Conservation (phyloP, 306 rosid genomes). For the Sindora glabra region DNA sequence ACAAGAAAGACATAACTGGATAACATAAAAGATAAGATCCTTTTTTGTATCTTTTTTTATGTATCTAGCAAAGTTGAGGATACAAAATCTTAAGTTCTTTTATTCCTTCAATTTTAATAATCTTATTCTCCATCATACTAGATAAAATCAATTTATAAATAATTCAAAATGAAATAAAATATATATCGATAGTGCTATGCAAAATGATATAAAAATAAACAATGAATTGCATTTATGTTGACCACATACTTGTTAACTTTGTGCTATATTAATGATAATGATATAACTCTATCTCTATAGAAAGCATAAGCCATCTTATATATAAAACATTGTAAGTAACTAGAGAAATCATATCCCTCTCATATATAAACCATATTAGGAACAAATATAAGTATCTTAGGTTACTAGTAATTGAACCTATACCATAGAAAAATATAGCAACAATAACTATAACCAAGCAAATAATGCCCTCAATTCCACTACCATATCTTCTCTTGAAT, state of each 20-base stretch:
- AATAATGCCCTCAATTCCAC: conserved; percentile 83
- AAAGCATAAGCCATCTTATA: conserved; percentile 88
- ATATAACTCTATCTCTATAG: conserved; percentile 98
- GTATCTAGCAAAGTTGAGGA: too few relatives aligned
- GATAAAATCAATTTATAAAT: background rate
- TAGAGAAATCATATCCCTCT: background rate
- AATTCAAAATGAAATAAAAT: background rate
- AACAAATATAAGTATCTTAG: conserved; percentile 48
- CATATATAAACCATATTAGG: background rate
- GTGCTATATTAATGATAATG: conserved; percentile 80
- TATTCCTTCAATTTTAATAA: background rate
- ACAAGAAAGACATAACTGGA: background rate
- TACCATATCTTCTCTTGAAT: conserved; percentile 84
- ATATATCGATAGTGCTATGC: conserved; percentile 85
- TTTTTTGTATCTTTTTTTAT: too few relatives aligned
- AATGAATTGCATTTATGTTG: conserved; percentile 84
- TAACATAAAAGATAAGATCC: background rate
- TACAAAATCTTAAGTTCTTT: background rate
- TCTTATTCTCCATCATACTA: background rate
- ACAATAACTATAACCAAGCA: conserved; percentile 80
- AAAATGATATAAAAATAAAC: conserved; percentile 63
- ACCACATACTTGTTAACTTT: conserved; percentile 73
- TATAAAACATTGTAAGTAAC: conserved; percentile 8
- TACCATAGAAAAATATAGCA: conserved; percentile 93
- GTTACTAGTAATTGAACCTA: conserved; percentile 94